Evolutionary conservation across 1,139 yeast species (phyloP).

Genomic region (Diutina catenulata): DNA sequence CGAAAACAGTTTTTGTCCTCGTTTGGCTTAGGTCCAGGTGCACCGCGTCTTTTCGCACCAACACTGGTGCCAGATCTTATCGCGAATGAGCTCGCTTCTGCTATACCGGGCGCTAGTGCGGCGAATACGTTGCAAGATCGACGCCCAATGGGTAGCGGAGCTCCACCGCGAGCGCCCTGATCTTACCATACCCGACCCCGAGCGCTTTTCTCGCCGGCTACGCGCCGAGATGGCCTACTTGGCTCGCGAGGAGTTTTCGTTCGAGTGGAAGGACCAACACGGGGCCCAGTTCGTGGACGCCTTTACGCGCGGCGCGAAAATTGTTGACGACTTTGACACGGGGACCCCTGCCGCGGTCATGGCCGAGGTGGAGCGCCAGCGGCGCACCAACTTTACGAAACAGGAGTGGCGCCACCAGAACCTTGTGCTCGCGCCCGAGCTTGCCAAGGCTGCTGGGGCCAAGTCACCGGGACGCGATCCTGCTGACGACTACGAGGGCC

Average conservation of each 20-base stretch:
- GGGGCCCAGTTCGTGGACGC: not conserved
- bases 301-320: not conserved
- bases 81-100: not conserved
- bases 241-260: not conserved
- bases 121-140: not conserved
- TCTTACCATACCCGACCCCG: not conserved
- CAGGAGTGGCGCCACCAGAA: not conserved
- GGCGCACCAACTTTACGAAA: not conserved
- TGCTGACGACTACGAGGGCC: not conserved
- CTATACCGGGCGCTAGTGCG: not conserved
- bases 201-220: not conserved
- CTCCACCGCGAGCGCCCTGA: not conserved
- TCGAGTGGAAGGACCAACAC: not conserved
- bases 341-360: not conserved
- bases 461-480: not conserved
- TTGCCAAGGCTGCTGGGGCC: not conserved
- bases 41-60: too few species aligned
- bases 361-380: not conserved
- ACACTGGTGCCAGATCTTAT: too few species aligned
- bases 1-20: too few species aligned
- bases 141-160: not conserved
- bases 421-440: not conserved
- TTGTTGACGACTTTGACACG: not conserved
- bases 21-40: too few species aligned
- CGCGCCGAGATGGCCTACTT: conserved; percentile 2